Percentiles rank a stretch among this genome's conserved stretches.
phyloP scores from a whole-genome alignment of 495 filamentous ascomycete genomes.

The Evernia prunastri region DNA sequence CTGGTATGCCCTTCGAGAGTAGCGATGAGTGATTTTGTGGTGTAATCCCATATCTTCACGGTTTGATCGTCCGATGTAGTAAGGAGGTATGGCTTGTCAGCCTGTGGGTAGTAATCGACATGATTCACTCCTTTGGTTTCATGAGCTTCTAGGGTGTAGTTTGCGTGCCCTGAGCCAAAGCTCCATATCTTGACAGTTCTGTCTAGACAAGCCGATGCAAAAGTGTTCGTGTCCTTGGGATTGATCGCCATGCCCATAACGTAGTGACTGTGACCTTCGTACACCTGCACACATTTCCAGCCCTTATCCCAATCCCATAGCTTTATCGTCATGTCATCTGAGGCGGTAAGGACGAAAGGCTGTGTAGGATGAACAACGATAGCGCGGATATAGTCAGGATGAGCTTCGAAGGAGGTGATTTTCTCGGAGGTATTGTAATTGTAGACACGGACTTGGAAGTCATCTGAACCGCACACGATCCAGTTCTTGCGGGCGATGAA shows the following conservation, averaged over 20 bases:
- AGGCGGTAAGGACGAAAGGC: conserved; percentile 91
- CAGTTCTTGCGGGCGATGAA: conserved; percentile 98
- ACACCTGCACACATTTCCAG: conserved; percentile 98
- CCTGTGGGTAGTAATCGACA: conserved; percentile 94
- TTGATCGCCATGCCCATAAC: conserved; percentile 99
- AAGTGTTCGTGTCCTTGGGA: conserved; percentile 97
- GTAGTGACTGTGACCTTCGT: conserved; percentile 96
- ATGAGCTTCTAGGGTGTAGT: conserved; percentile 94
- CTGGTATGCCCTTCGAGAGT: conserved; percentile 95
- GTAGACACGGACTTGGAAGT: conserved; percentile 93
- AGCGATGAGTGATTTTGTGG: conserved; percentile 92
- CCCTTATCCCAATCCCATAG: conserved; percentile 98
- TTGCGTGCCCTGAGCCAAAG: conserved; percentile 79
- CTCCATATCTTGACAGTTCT: conserved; percentile 98
- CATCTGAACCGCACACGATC: conserved; percentile 97
- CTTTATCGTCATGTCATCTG: conserved; percentile 99
- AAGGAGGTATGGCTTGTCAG: conserved; percentile 93
- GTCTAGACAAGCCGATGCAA: conserved; percentile 94
- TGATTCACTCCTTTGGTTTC: conserved; percentile 98
- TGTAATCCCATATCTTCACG: conserved; percentile 97
- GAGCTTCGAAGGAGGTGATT: conserved; percentile 96
- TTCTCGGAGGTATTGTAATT: conserved; percentile 99
- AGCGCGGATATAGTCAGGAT: conserved; percentile 97
- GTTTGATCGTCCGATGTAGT: conserved; percentile 94
- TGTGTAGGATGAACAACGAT: conserved; percentile 96